These are phyloP conservation scores for Bipolaris bicolor DNA, from an alignment of 2,329 filamentous ascomycete species.

Conservation along the genomic window DNA sequence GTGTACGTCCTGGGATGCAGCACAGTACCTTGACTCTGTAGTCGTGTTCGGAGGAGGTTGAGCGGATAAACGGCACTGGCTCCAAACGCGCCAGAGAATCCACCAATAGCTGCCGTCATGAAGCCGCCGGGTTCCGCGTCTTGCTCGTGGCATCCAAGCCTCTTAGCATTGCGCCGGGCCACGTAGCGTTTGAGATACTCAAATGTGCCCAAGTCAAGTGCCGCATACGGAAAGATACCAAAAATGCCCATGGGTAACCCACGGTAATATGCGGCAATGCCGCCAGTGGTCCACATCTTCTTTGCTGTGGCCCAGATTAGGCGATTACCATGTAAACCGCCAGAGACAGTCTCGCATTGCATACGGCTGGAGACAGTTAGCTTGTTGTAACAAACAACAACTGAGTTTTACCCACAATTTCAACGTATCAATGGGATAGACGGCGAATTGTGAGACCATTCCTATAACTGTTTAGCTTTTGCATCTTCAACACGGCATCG, in stretches of 20 bases:
- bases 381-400: not conserved
- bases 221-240: constrained; percentile 97
- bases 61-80: constrained; percentile 94
- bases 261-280: constrained; percentile 80
- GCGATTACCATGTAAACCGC: constrained; percentile 80
- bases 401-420: constrained; percentile 64
- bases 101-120: constrained; percentile 85
- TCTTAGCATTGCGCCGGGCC: constrained; percentile 71
- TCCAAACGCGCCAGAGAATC: constrained; percentile 87
- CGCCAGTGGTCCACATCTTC: constrained; percentile 84
- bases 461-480: constrained; percentile 47
- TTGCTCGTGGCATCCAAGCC: constrained; percentile 78
- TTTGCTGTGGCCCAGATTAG: constrained; percentile 81
- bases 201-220: constrained; percentile 94
- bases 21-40: constrained; percentile 94
- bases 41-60: constrained; percentile 86
- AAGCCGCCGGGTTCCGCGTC: constrained; percentile 78
- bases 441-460: constrained; percentile 93
- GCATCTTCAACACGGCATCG: not conserved
- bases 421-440: constrained; percentile 90
- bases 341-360: constrained; percentile 91
- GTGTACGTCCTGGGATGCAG: constrained; percentile 90
- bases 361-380: constrained; percentile 64
- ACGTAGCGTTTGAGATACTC: constrained; percentile 85
- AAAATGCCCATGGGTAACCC: constrained; percentile 91